Evolutionary conservation across 768 basidiomycete genomes (phyloP).

Genomic region (Naganishia vishniacii): DNA sequence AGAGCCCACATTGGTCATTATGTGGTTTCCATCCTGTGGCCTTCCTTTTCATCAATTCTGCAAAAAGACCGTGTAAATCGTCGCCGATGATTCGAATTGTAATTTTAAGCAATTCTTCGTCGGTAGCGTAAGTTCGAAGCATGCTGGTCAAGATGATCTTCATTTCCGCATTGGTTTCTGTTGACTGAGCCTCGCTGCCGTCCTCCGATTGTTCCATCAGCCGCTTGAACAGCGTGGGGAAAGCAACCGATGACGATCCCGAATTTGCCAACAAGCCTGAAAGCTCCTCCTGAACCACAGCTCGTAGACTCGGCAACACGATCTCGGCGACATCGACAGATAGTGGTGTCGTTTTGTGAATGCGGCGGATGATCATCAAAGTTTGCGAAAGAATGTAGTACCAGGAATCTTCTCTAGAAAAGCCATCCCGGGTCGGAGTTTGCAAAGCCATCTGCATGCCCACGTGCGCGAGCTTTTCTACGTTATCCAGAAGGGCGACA

Average conservation of each 20-base stretch:
- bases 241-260: constrained; percentile 72
- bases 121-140: constrained; percentile 86
- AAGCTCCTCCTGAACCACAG: constrained; percentile 78
- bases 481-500: background rate
- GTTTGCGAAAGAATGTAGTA: constrained; percentile 17
- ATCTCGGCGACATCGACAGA: background rate
- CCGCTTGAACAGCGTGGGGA: constrained; percentile 86
- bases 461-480: constrained; percentile 2
- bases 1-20: background rate
- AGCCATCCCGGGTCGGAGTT: background rate
- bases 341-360: background rate
- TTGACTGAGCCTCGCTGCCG: constrained; percentile 36
- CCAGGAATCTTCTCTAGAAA: constrained; percentile 11
- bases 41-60: constrained; percentile 51
- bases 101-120: constrained; percentile 81
- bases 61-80: constrained; percentile 72
- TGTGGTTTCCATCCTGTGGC: constrained; percentile 43
- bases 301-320: constrained; percentile 54
- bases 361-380: background rate
- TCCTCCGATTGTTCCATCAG: constrained; percentile 69
- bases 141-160: constrained; percentile 86
- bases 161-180: constrained; percentile 71
- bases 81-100: constrained; percentile 73
- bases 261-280: constrained; percentile 75
- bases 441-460: constrained; percentile 6